phyloP scores from a whole-genome alignment of 2,329 filamentous ascomycete species.

The Lasiodiplodia sp. region DNA sequence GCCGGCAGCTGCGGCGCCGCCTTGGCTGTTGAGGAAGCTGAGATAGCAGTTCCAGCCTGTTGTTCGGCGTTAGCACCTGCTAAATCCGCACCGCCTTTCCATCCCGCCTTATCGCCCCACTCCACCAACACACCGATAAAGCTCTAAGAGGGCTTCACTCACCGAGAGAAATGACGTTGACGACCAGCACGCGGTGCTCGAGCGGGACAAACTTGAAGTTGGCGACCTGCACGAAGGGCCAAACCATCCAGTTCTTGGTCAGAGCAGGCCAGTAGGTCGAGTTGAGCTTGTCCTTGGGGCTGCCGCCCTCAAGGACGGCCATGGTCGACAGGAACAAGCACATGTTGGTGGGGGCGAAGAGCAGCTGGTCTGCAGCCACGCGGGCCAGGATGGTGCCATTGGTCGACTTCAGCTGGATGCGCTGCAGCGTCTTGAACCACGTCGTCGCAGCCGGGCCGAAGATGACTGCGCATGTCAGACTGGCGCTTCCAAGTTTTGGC shows the following conservation, averaged over 20 bases:
- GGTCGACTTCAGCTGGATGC: constrained; percentile 68
- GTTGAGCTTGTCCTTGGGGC: constrained; percentile 71
- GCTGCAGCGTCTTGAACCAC: constrained; percentile 82
- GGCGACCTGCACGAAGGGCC: constrained; percentile 82
- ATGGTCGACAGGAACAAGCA: constrained; percentile 82
- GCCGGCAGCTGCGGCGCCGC: constrained; percentile 34
- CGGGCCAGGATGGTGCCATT: constrained; percentile 77
- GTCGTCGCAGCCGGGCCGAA: constrained; percentile 88
- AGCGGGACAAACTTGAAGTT: constrained; percentile 91
- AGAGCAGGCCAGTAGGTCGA: constrained; percentile 76
- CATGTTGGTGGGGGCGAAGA: constrained; percentile 87
- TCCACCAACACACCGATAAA: neutral
- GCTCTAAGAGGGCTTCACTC: constrained; percentile 40
- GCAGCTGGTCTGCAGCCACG: constrained; percentile 76
- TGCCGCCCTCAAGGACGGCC: constrained; percentile 78
- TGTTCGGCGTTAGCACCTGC: constrained; percentile 28
- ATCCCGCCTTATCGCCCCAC: constrained; percentile 13
- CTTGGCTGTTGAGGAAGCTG: constrained; percentile 46
- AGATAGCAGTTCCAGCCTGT: constrained; percentile 54
- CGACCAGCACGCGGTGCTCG: constrained; percentile 82
- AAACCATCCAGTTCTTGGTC: constrained; percentile 84
- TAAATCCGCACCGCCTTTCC: constrained; percentile 20
- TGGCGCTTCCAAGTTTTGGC: neutral
- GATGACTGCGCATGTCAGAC: constrained; percentile 61
- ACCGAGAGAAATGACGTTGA: constrained; percentile 81